Evolutionary conservation across 257 asterid species (phyloP), one percentile per base, ranked within the genome.

Genomic region (Solanum habrochaites): DNA sequence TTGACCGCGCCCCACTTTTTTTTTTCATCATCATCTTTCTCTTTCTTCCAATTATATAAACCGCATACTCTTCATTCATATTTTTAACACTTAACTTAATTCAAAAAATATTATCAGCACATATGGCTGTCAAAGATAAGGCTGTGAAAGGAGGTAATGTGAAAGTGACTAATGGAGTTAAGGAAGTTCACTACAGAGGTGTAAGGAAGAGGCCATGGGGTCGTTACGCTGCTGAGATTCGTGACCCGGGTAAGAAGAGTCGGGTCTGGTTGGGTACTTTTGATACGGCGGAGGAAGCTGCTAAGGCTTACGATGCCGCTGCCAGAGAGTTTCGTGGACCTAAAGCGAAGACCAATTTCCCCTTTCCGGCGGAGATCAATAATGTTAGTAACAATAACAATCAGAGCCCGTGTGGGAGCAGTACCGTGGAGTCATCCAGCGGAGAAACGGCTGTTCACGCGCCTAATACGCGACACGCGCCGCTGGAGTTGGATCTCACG

Each of bases 171-270:
- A 87, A 58, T 87, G 96, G 87, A 83, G 90, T 86, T 4, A 92
- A 92, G 86, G 98, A 96, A 89, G 90, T 90, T n/a, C 98, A 92
- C 88, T 96, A 77, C 91, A 23, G 99, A 18, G 99, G 99, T 35
- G 99, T 96, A 11, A 70, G 99, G 83, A 96, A 96, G 97, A 89
- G 99, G 93, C 99, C 99, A 2, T 96, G 99, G 99, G 99, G 99
- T n/a, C 97, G 99, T 7, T 96, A 94, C 90, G 99, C 99, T 66
- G 98, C 99, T 77, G 99, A 96, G 89, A 96, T 96, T 91, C 96
- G 99, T 2, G 99, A 96, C 89, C 98, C 99, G 4, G 94, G 98
- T 32, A 96, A 94, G 93, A 94, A 94, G 58, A 94, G 92, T 86
- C 93, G 98, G 25, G 98, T 96, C 81, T 96, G 98, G 98, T 82